Evolutionary conservation across 1,284 basidiomycete genomes (phyloP), one percentile per base, ranked within the genome.

Genomic region (Anthracocystis setariae): DNA sequence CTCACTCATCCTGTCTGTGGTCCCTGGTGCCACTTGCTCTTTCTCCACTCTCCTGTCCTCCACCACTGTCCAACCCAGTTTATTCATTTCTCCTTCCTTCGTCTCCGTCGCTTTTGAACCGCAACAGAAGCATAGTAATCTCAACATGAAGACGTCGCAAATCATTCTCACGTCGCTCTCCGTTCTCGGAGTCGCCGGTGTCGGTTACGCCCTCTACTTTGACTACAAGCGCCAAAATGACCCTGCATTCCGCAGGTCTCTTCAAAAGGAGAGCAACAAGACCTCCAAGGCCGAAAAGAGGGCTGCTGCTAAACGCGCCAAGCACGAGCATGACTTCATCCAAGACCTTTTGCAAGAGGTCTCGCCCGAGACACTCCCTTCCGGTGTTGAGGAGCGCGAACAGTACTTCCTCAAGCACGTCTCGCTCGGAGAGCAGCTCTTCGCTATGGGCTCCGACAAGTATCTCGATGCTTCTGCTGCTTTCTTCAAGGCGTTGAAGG

Each of bases 211-310:
- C 13, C 38, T 78, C 59, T 98, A 94, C 85, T 98, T 98, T 82
- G 95, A 98, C 87, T 91, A 96, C 87, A 92, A 89, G 85, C 90
- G 95, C 58, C 88, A 93, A 78, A 93, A 91, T 83, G 93, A 97
- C 82, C 84, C 87, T 38, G 86, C 87, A 13, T 98, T 98, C 88
- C 89, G 95, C 84, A 93, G 90, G 85, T 89, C 88, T 83, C 88
- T 98, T 66, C 94, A 94, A 85, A 91, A 91, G 85, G 88, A 86
- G 45, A 78, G 81, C 55, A 84, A 84, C 52, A 82, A 81, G 48
- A 83, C 89, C 23, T 88, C 89, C 20, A 87, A 91, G 80, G 86
- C 87, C n/a, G 86, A 87, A 12, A 85, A 85, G 74, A 81, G 78
- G 47, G 80, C 85, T 78, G 85, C 86, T 35, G 85, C 67, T 38